A percentile compares a stretch with the other conserved stretches of the same genome.
These are phyloP conservation scores for Naganishia liquefaciens DNA, from an alignment of 1,284 basidiomycete genomes.

Conservation along the genomic window DNA sequence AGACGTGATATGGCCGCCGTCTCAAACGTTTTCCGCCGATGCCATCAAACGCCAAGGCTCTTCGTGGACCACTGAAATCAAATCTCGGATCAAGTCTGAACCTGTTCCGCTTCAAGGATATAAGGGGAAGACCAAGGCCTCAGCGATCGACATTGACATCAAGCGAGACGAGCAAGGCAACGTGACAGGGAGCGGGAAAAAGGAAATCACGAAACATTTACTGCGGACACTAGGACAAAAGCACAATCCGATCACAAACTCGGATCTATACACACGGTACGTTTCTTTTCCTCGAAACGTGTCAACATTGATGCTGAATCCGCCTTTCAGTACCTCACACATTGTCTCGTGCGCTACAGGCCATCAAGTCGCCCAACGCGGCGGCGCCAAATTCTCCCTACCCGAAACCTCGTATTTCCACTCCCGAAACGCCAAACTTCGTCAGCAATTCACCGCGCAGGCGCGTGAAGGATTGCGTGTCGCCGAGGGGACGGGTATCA, in stretches of 20 bases:
- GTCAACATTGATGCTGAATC: neutral
- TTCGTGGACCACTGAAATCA: neutral
- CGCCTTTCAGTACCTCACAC: conserved; percentile 29
- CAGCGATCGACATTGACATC: conserved; percentile 13
- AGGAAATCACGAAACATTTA: conserved; percentile 22
- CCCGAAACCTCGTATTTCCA: conserved; percentile 19
- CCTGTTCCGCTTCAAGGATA: neutral
- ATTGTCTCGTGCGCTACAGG: conserved; percentile 33
- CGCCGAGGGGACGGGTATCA: neutral
- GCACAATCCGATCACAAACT: conserved; percentile 33
- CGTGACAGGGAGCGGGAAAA: conserved; percentile 16
- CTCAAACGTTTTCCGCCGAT: conserved; percentile 14
- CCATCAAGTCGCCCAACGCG: conserved; percentile 35
- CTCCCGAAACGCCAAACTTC: conserved; percentile 28
- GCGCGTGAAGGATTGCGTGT: conserved; percentile 16
- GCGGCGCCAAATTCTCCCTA: conserved; percentile 29
- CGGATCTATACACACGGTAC: conserved; percentile 33
- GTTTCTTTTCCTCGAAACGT: neutral
- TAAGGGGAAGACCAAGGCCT: neutral
- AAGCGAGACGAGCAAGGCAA: conserved; percentile 27
- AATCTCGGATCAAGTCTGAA: conserved; percentile 4
- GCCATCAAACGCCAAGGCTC: conserved; percentile 16
- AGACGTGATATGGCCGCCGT: conserved; percentile 7
- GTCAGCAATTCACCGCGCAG: conserved; percentile 29
- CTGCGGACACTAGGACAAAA: conserved; percentile 25